Evolutionary conservation across 2,329 filamentous ascomycete species (phyloP), one percentile per base, ranked within the genome.

Genomic region (Rutstroemia sp.): DNA sequence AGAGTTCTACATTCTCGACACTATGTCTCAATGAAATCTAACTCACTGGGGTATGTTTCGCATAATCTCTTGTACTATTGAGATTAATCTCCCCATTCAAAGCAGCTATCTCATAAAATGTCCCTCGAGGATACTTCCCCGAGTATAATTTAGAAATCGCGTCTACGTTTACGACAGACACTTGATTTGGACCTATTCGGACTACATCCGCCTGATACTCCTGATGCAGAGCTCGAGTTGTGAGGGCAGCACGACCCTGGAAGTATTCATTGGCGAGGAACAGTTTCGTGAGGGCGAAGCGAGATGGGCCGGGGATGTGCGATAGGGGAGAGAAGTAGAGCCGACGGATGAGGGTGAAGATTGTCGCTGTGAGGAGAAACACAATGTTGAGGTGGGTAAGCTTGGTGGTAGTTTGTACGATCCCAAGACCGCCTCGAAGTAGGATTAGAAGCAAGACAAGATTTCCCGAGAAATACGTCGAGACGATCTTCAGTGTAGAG

Each of bases 151-250:
- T 58, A 10, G 57, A 41, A 3, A 61, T 38, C 3, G 60, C 58
- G 25, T 62, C 58, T 4, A 49, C 57, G 51, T 72, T 67, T 9
- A 59, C 55, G 44, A 70, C 65, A 46, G 65, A 65, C 1, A 69
- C 66, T 16, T 63, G 56, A 42, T 57, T 58, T 0, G 60, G 61
- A 12, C 56, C 62, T 30, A 59, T 58, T 17, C 61, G 56, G 2
- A 62, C 41, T 14, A 63, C 51, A 41, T 63, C 60, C 34, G 62
- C 62, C 30, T 67, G 60, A 39, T 68, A 68, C 39, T 61, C 17
- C 9, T 63, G 50, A 51, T 68, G 66, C 4, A 67, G 56, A 4
- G 48, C 46, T 19, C 57, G 48, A 21, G 65, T 56, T 3, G 42
- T 54, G 34, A 39, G 21, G 17, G 45, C 30, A 17, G 38, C 52